Percentiles rank a stretch among this genome's conserved stretches.
phyloP scores from a whole-genome alignment of 768 basidiomycete species.

The Gymnopilus dilepis region DNA sequence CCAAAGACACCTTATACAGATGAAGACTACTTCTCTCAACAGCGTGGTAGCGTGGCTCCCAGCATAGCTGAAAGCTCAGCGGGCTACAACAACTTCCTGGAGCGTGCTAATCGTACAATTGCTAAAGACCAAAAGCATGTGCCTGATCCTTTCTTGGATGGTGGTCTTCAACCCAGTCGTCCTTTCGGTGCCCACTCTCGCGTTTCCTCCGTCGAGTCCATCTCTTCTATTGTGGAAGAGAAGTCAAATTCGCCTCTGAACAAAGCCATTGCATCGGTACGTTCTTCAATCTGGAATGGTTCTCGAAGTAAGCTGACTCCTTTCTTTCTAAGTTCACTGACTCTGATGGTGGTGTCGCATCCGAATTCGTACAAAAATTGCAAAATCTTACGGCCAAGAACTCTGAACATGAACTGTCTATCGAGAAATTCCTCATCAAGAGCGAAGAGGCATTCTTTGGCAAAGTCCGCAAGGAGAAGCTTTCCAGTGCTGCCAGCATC shows the following conservation, averaged over 20 bases:
- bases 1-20: conserved; percentile 57
- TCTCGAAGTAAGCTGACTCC: background rate
- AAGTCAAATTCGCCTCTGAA: conserved; percentile 91
- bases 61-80: conserved; percentile 37
- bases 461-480: conserved; percentile 86
- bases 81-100: conserved; percentile 80
- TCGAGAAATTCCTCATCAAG: conserved; percentile 89
- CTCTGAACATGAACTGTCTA: conserved; percentile 89
- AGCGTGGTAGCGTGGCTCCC: conserved; percentile 35
- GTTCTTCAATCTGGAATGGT: conserved; percentile 27
- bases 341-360: conserved; percentile 89
- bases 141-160: conserved; percentile 88
- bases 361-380: conserved; percentile 86
- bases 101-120: conserved; percentile 84
- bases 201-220: conserved; percentile 87
- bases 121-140: conserved; percentile 77
- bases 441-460: conserved; percentile 95
- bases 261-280: conserved; percentile 88
- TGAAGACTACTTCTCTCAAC: conserved; percentile 59
- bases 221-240: conserved; percentile 89
- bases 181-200: conserved; percentile 87
- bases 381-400: conserved; percentile 82
- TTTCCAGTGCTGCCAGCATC: conserved; percentile 81
- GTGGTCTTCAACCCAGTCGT: conserved; percentile 57
- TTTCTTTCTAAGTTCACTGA: conserved; percentile 80